Evolutionary conservation across 2,329 filamentous ascomycete species (phyloP), one percentile per base, ranked within the genome.

Genomic region (Epichloe hybrida): DNA sequence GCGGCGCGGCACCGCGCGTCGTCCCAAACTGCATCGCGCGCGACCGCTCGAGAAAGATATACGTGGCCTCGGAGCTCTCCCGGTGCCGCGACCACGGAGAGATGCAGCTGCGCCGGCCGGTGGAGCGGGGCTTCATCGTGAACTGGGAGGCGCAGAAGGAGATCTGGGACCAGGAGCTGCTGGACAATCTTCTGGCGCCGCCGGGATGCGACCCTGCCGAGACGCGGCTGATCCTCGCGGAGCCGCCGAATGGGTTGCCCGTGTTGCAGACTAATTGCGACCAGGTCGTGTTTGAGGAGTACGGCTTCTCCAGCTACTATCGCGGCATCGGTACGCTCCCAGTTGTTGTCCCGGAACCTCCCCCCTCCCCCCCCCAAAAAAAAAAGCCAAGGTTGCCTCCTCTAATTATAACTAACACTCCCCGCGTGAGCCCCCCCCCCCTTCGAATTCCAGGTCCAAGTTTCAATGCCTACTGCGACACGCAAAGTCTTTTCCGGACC

Each of bases 241-340:
- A 98, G 66, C 85, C 88, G 5, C 84, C 89, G 4, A 95, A 94
- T 67, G 82, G 84, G 4, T 75, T 95, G 51, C 82, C 84, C 0
- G 81, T 82, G 12, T 69, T 98, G 55, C 89, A 96, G 67, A 80
- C 83, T 39, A 93, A 96, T 64, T 89, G 88, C 59, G 93, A 98
- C 62, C 91, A 98, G 71, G 88, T 98, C 62, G 80, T 97, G 1
- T 97, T 98, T 72, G 93, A 98, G 64, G 90, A 97, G 64, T 98
- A 93, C 70, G 88, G 88, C 2, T 98, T 98, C 67, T 79, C 84
- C 11, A 84, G 86, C 57, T 95, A 95, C 68, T 85, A 84, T 56
- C 80, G 93, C 54, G 83, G 80, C 52, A 72, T 86, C 56, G 86
- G 86, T 79, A 64, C 53, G 71, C 37, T 27, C 21, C 0, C 1